Evolutionary conservation across 257 asterid genomes (phyloP).

Genomic region (Lycium ferocissimum): DNA sequence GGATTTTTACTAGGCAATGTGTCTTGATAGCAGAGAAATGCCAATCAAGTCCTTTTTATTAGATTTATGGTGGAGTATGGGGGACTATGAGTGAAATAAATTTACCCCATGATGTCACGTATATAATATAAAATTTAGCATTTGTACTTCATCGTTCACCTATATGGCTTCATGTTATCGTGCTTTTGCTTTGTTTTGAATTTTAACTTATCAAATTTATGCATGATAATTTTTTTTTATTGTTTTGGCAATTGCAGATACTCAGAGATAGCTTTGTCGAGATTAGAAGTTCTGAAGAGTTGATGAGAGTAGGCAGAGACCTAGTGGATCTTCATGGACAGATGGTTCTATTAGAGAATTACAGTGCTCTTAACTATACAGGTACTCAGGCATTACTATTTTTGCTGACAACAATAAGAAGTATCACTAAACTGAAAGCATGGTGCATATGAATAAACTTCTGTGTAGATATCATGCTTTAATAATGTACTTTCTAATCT

Average conservation of each 20-base stretch:
- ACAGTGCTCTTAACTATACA: constrained; percentile 34
- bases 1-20: background rate
- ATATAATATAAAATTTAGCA: background rate
- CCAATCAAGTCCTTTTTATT: background rate
- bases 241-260: background rate
- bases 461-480: background rate
- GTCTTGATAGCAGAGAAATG: background rate
- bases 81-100: background rate
- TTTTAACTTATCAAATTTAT: background rate
- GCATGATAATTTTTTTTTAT: background rate
- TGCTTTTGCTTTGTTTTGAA: background rate
- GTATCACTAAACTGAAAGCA: constrained; percentile 5
- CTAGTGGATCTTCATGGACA: constrained; percentile 35
- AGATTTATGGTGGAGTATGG: background rate
- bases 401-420: background rate
- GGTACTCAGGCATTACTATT: constrained; percentile 28
- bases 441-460: background rate
- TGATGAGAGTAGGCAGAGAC: constrained; percentile 29
- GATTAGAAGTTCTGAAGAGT: constrained; percentile 20
- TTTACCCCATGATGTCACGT: background rate
- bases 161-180: background rate
- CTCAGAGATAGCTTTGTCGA: background rate
- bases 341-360: constrained; percentile 35
- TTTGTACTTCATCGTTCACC: background rate
- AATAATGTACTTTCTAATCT: background rate